These are phyloP conservation scores for Flaveria sonorensis DNA, from an alignment of 129 eudicot genomes.

Conservation along the genomic window DNA sequence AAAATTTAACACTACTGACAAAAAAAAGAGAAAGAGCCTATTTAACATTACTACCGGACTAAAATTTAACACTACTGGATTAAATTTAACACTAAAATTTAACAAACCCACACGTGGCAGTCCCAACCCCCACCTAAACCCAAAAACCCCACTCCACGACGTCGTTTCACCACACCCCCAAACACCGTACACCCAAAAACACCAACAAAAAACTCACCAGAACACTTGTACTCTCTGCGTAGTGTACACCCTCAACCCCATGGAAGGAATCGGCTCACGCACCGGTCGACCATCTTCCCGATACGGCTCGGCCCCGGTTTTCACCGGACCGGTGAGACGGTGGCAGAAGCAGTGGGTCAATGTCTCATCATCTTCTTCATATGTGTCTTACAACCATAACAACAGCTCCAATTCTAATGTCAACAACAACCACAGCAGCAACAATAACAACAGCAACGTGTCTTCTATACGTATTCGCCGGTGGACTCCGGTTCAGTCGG, in stretches of 20 bases:
- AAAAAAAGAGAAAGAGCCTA: too few relatives aligned
- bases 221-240: constrained; percentile 27
- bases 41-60: too few relatives aligned
- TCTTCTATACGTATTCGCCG: constrained; percentile 49
- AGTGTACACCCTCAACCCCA: constrained; percentile 9
- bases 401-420: constrained; percentile 26
- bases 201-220: neutral
- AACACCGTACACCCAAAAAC: neutral
- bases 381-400: constrained; percentile 16
- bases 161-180: constrained; percentile 25
- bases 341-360: constrained; percentile 85
- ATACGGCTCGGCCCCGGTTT: constrained; percentile 58
- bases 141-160: constrained; percentile 2
- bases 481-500: constrained; percentile 53
- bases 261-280: constrained; percentile 70
- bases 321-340: constrained; percentile 71
- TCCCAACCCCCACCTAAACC: constrained; percentile 21
- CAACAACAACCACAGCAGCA: constrained; percentile 3
- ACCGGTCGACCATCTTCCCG: constrained; percentile 68
- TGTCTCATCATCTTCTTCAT: constrained; percentile 37
- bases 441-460: constrained; percentile 17
- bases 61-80: too few relatives aligned
- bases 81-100: too few relatives aligned
- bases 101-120: constrained; percentile 37
- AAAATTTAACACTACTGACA: too few relatives aligned